phyloP scores from a whole-genome alignment of 805 yeast species.

The Suhomyces sp. region DNA sequence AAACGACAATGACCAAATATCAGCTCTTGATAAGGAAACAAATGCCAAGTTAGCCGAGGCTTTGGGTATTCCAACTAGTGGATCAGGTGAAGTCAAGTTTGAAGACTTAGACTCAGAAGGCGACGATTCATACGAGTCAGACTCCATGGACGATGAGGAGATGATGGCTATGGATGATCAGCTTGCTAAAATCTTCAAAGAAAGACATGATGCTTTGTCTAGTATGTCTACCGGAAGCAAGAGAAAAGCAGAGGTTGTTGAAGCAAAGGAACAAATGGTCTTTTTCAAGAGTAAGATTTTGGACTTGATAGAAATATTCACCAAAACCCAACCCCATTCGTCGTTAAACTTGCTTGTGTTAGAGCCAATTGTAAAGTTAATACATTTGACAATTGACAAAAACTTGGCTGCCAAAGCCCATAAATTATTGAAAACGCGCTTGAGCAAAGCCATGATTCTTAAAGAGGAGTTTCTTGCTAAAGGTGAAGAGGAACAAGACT shows the following conservation, averaged over 20 bases:
- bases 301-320: constrained; percentile 69
- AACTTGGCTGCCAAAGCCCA: constrained; percentile 72
- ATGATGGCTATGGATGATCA: constrained; percentile 93
- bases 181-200: constrained; percentile 77
- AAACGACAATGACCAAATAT: constrained; percentile 17
- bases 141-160: constrained; percentile 90
- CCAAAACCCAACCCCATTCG: constrained; percentile 43
- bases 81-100: constrained; percentile 44
- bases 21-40: constrained; percentile 39
- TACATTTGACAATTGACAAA: constrained; percentile 67
- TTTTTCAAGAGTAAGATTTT: constrained; percentile 75
- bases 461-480: constrained; percentile 16
- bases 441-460: constrained; percentile 48
- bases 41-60: constrained; percentile 68
- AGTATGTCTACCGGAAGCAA: constrained; percentile 53
- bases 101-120: constrained; percentile 31
- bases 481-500: constrained; percentile 14
- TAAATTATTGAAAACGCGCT: constrained; percentile 58
- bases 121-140: constrained; percentile 59
- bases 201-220: constrained; percentile 66
- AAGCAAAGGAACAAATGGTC: constrained; percentile 76
- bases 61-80: constrained; percentile 54
- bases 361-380: constrained; percentile 56
- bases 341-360: constrained; percentile 42
- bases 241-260: constrained; percentile 68